phyloP scores from a whole-genome alignment of 1,284 basidiomycete genomes.

The Neonothopanus nambi region DNA sequence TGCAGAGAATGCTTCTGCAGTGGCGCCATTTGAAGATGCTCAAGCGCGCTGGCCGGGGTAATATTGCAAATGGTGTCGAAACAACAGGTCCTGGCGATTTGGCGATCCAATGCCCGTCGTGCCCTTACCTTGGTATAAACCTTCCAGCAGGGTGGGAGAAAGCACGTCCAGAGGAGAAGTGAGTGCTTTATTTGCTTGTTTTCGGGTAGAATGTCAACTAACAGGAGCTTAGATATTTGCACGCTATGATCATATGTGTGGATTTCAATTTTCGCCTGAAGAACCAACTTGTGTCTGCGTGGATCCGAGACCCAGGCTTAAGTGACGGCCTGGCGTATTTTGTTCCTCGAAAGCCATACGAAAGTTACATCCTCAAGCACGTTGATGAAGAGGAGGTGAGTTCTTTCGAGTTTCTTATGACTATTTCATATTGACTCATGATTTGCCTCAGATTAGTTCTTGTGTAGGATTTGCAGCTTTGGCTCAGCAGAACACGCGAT shows the following conservation, averaged over 20 bases:
- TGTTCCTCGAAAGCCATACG: conserved; percentile 24
- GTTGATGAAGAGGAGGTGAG: conserved; percentile 11
- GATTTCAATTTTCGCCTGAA: too few species aligned
- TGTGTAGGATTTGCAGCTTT: conserved; percentile 15
- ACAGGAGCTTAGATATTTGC: conserved; percentile 22
- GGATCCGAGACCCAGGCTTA: too few species aligned
- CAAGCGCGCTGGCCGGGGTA: too few species aligned
- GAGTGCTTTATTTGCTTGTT: too few species aligned
- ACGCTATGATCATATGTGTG: conserved; percentile 22
- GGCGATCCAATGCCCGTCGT: too few species aligned
- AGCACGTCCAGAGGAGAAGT: background rate
- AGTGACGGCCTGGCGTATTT: conserved; percentile 30
- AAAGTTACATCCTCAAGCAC: conserved; percentile 13
- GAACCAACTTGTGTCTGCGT: too few species aligned
- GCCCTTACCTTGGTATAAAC: conserved; percentile 21
- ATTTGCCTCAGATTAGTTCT: conserved; percentile 3
- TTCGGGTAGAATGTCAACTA: background rate
- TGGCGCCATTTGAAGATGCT: too few species aligned
- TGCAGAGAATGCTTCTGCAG: conserved; percentile 3
- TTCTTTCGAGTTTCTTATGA: background rate
- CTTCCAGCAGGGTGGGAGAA: conserved; percentile 17
- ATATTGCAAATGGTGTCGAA: too few species aligned
- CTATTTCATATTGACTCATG: background rate
- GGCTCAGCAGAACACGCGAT: conserved; percentile 4
- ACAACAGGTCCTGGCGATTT: too few species aligned